phyloP scores from a whole-genome alignment of 2,329 filamentous ascomycete species.

The Thielaviopsis musarum region DNA sequence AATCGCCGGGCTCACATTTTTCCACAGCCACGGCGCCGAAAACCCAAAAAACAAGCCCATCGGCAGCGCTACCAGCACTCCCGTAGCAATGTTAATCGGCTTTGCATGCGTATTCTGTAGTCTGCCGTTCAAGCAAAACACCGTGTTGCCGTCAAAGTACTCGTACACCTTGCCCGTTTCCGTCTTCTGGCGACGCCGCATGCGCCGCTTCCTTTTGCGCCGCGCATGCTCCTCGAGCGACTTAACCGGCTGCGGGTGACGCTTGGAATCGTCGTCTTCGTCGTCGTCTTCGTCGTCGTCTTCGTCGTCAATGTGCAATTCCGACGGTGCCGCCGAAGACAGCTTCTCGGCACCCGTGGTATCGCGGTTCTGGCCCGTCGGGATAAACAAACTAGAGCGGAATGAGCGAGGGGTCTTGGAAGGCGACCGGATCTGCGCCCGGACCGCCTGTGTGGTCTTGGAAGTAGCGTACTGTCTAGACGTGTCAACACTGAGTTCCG shows the following conservation, averaged over 20 bases:
- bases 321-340: slow-evolving; percentile 58
- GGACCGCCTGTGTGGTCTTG: slow-evolving; percentile 15
- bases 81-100: slow-evolving; percentile 81
- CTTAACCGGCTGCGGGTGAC: background rate
- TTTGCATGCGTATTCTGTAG: slow-evolving; percentile 75
- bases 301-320: slow-evolving; percentile 20
- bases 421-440: slow-evolving; percentile 31
- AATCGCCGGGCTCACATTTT: slow-evolving; percentile 70
- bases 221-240: slow-evolving; percentile 14
- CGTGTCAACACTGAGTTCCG: slow-evolving; percentile 39
- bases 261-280: slow-evolving; percentile 15
- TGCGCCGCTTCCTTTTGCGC: background rate
- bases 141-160: slow-evolving; percentile 85
- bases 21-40: slow-evolving; percentile 74
- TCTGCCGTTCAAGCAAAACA: slow-evolving; percentile 74
- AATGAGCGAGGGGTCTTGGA: slow-evolving; percentile 61
- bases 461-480: slow-evolving; percentile 35
- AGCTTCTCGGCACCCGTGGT: slow-evolving; percentile 62
- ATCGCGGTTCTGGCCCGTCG: slow-evolving; percentile 33
- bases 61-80: slow-evolving; percentile 62
- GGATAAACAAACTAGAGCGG: slow-evolving; percentile 55
- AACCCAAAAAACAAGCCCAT: slow-evolving; percentile 69
- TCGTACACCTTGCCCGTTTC: slow-evolving; percentile 57
- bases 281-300: slow-evolving; percentile 22
- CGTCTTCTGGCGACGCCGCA: slow-evolving; percentile 15